Evolutionary conservation across 441 rosid genomes (phyloP).

Genomic region (Macaranga tanarius): DNA sequence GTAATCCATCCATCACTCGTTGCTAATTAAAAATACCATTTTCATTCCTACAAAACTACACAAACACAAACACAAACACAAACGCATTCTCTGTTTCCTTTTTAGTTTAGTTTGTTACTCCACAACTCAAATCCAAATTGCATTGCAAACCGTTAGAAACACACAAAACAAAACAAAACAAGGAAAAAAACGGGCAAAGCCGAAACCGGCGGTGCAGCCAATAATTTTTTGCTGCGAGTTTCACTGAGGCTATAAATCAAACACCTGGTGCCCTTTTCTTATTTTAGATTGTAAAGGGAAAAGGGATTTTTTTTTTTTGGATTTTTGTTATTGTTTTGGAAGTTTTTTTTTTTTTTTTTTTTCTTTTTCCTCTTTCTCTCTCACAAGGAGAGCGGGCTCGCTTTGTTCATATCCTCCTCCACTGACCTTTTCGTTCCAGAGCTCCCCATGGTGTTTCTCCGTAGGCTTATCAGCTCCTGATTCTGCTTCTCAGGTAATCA

Average conservation of each 20-base stretch:
- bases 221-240: conserved; percentile 5
- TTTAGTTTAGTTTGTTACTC: too few relatives aligned
- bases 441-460: conserved; percentile 19
- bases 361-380: neutral
- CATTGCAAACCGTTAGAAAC: neutral
- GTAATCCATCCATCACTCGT: too few relatives aligned
- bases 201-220: conserved; percentile 25
- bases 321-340: too few relatives aligned
- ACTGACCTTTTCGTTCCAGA: neutral
- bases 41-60: too few relatives aligned
- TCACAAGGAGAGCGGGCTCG: conserved; percentile 9
- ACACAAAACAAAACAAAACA: neutral
- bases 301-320: too few relatives aligned
- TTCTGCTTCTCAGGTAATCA: conserved; percentile 11
- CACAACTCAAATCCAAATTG: neutral
- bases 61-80: too few relatives aligned
- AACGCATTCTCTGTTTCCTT: too few relatives aligned
- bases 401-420: neutral
- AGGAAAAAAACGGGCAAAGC: conserved; percentile 2
- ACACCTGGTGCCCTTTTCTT: neutral
- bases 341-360: neutral
- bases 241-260: neutral
- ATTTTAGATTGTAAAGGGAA: neutral
- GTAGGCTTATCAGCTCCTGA: neutral
- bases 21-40: neutral